Percentiles rank a stretch among this genome's conserved stretches.
These are phyloP conservation scores for Stephanodiscus minutulus DNA, from an alignment of 108 stramenopile genomes.

Conservation along the genomic window DNA sequence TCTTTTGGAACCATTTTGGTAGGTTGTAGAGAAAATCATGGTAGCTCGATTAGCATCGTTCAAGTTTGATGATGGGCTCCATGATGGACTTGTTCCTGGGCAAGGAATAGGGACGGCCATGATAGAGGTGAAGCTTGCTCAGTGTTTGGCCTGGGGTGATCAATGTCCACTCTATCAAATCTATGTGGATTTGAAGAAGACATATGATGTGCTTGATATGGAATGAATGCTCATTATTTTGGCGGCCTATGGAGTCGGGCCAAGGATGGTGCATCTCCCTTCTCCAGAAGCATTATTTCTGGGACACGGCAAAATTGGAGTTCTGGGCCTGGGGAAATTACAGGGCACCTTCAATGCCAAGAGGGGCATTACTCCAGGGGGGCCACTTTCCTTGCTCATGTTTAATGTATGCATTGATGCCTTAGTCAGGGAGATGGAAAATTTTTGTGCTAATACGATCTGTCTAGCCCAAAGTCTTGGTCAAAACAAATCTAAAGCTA, in stretches of 20 bases:
- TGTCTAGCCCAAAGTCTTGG: no score
- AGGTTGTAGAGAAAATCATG: conserved; percentile 9
- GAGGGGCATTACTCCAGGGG: conserved; percentile 27
- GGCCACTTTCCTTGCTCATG: conserved; percentile 9
- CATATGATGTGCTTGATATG: conserved; percentile 12
- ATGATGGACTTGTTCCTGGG: not conserved
- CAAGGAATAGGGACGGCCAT: conserved; percentile 21
- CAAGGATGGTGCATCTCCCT: not conserved
- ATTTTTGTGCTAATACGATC: no score
- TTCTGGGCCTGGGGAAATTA: conserved; percentile 1
- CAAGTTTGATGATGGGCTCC: conserved; percentile 10
- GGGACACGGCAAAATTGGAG: not conserved
- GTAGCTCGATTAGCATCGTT: not conserved
- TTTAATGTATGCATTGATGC: conserved; percentile 31
- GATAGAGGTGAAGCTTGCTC: conserved; percentile 15
- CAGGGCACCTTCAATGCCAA: not conserved
- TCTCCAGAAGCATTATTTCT: conserved; percentile 1
- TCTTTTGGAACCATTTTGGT: conserved; percentile 23
- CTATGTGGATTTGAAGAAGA: conserved; percentile 7
- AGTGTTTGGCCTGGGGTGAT: not conserved
- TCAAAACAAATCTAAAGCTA: no score
- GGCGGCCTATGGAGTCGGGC: conserved; percentile 17
- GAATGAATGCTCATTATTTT: conserved; percentile 1
- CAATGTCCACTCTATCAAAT: conserved; percentile 2
- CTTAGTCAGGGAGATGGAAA: not conserved